Conservation (phyloP, 2,329 filamentous ascomycete genomes). For the Nemania sp. region DNA sequence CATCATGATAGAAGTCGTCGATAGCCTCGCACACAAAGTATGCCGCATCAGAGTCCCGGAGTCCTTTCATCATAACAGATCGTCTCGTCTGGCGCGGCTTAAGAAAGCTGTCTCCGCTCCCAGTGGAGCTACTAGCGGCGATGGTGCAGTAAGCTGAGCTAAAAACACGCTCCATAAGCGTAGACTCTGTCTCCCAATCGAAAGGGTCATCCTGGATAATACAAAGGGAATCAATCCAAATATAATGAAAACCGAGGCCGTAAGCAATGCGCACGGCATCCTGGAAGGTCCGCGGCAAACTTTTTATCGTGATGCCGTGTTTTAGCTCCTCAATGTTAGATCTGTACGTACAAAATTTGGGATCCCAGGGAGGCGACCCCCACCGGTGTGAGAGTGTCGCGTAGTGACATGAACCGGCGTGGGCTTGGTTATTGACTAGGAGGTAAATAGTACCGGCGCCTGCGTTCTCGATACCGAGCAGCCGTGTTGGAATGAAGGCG, state of each 20-base stretch:
- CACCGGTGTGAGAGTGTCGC: conserved; percentile 8
- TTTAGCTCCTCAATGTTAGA: conserved; percentile 8
- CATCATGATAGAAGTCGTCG: too few species aligned
- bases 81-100: too few species aligned
- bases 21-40: too few species aligned
- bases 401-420: background rate
- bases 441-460: conserved; percentile 6
- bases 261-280: conserved; percentile 10
- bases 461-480: conserved; percentile 10
- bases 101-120: too few species aligned
- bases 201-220: too few species aligned
- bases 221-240: too few species aligned
- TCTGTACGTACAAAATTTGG: conserved; percentile 11
- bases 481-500: conserved; percentile 17
- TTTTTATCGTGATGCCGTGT: background rate
- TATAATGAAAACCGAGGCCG: background rate
- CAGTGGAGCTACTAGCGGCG: too few species aligned
- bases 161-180: too few species aligned
- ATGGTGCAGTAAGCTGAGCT: too few species aligned
- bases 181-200: too few species aligned
- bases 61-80: too few species aligned
- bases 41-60: too few species aligned
- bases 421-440: background rate
- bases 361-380: background rate
- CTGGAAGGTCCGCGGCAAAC: conserved; percentile 11